Evolutionary conservation across 176 grass and related monocot genomes (phyloP).

Genomic region (Bolboschoenus planiculmis): DNA sequence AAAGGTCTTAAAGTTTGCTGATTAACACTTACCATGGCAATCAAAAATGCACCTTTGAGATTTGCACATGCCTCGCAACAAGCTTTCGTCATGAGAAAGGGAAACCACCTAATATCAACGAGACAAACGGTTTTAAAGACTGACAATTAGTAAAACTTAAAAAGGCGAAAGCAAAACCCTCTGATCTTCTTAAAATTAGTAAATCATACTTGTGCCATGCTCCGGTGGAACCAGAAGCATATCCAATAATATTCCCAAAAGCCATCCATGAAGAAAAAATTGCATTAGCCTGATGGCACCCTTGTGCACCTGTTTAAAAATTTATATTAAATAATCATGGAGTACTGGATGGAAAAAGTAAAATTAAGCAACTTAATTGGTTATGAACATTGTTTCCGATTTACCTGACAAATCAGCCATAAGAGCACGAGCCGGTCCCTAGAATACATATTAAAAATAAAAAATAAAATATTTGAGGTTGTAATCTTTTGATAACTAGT

Average conservation of each 20-base stretch:
- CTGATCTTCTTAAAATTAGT: not conserved
- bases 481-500: not conserved
- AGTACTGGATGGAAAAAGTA: not conserved
- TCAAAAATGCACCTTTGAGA: conserved; percentile 76
- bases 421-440: conserved; percentile 81
- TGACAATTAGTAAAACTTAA: not conserved
- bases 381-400: conserved; percentile 1
- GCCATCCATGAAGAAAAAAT: conserved; percentile 99
- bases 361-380: not conserved
- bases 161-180: not conserved
- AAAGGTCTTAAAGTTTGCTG: not conserved
- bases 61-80: conserved; percentile 88
- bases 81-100: conserved; percentile 64
- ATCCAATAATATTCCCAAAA: conserved; percentile 85
- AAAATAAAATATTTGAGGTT: not conserved
- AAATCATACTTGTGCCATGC: conserved; percentile 58
- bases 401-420: conserved; percentile 89
- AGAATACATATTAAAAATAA: not conserved
- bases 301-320: conserved; percentile 37
- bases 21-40: conserved; percentile 60
- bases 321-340: conserved; percentile 9
- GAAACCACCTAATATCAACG: conserved; percentile 61
- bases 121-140: not conserved
- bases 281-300: conserved; percentile 71
- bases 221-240: conserved; percentile 77